Conservation (phyloP, 306 rosid genomes). For the Vigna angularis region DNA sequence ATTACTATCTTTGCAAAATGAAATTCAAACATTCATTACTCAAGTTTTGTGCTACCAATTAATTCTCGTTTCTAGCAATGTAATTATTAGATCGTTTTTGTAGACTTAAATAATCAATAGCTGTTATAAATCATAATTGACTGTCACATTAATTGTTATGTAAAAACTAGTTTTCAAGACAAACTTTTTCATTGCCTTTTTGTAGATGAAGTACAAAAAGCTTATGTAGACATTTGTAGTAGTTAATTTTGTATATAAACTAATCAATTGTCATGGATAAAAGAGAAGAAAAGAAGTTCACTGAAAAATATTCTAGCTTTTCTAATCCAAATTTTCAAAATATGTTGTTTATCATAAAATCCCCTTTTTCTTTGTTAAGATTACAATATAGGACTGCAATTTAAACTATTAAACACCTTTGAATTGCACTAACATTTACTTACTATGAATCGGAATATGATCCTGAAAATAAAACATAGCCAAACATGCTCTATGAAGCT, state of each 20-base stretch:
- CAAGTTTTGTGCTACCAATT: not conserved
- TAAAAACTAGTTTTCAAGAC: not conserved
- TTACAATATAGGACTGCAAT: not conserved
- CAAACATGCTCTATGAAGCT: not conserved
- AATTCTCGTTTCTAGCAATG: constrained; percentile 7
- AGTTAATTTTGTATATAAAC: not conserved
- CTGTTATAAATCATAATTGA: not conserved
- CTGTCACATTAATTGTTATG: not conserved
- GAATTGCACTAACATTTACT: not conserved
- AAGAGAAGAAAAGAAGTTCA: not conserved
- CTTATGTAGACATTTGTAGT: not conserved
- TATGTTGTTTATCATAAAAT: not conserved
- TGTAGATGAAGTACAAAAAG: not conserved
- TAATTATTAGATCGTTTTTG: not conserved
- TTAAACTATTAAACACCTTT: not conserved
- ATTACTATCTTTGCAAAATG: constrained; percentile 20
- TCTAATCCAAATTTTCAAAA: not conserved
- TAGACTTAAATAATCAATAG: not conserved
- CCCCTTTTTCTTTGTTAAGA: not conserved
- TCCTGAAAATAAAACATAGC: not conserved
- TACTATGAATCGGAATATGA: not conserved
- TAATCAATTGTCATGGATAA: not conserved
- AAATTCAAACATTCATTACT: constrained; percentile 33
- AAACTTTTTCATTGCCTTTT: not conserved
- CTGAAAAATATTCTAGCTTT: not conserved